These are phyloP conservation scores for Malania oleifera DNA, from an alignment of 164 flowering plant genomes.

Conservation along the genomic window DNA sequence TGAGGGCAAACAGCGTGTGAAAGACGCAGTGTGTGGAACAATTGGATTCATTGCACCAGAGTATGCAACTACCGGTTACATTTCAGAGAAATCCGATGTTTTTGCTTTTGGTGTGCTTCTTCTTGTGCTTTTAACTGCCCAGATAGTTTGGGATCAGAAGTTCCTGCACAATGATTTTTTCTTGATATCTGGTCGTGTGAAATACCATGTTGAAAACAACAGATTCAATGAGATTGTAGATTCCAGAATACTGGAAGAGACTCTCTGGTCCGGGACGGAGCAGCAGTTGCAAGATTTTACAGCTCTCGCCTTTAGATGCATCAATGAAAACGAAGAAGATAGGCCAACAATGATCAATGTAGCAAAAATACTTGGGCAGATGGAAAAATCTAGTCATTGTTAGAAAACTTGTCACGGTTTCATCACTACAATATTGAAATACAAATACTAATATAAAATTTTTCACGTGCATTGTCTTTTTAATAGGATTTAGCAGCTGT, in stretches of 20 bases:
- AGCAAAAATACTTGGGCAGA: background rate
- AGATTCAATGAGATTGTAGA: background rate
- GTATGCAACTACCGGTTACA: background rate
- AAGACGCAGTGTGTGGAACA: background rate
- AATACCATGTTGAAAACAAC: background rate
- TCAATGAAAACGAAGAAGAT: background rate
- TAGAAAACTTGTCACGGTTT: too few relatives aligned
- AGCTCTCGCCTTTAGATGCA: background rate
- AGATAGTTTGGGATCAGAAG: too few relatives aligned
- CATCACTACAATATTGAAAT: too few relatives aligned
- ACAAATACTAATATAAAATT: too few relatives aligned
- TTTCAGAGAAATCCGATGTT: conserved; percentile 14
- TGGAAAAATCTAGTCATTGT: background rate
- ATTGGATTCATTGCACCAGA: conserved; percentile 3
- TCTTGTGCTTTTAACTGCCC: conserved; percentile 7
- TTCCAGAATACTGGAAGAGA: background rate
- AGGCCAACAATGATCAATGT: background rate
- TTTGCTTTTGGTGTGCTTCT: conserved; percentile 12
- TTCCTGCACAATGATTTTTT: too few relatives aligned
- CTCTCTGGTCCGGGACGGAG: background rate
- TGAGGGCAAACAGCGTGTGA: conserved; percentile 2
- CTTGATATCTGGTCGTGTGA: background rate
- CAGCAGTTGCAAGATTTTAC: background rate
- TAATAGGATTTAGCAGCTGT: too few relatives aligned
- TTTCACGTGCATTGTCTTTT: too few relatives aligned